Evolutionary conservation across 305 asterid species (phyloP).

Genomic region (Solanum hybrid): DNA sequence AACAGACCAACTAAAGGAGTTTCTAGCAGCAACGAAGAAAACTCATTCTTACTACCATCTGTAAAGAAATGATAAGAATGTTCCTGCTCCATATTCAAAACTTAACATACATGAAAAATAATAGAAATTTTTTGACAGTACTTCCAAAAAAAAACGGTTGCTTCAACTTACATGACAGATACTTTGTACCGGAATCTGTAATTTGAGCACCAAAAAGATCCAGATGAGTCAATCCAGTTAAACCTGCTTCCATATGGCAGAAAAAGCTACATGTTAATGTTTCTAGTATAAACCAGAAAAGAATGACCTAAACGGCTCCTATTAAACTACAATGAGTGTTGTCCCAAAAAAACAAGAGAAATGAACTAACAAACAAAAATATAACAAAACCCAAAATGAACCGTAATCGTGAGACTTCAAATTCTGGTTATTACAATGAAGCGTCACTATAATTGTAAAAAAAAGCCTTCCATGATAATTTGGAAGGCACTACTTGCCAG

Average conservation of each 20-base stretch:
- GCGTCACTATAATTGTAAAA: background rate
- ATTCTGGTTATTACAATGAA: background rate
- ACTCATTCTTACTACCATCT: background rate
- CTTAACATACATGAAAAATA: background rate
- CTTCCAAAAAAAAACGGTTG: background rate
- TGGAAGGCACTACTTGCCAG: background rate
- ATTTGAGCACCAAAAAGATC: constrained; percentile 17
- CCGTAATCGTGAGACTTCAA: background rate
- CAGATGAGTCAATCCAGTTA: constrained; percentile 19
- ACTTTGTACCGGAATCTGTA: constrained; percentile 11
- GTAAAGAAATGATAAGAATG: background rate
- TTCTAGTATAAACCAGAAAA: background rate
- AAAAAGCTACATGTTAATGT: background rate
- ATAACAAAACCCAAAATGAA: background rate
- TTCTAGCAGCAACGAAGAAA: background rate
- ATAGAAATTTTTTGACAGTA: background rate
- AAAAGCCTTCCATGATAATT: background rate
- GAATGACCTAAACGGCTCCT: background rate
- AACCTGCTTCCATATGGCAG: constrained; percentile 3
- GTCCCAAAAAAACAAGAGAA: background rate
- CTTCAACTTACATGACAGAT: constrained; percentile 6
- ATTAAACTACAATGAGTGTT: background rate
- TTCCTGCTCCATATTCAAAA: background rate
- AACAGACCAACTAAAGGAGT: background rate
- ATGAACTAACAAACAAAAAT: background rate